phyloP scores from a whole-genome alignment of 345 rosid species.

The Melaleuca alternifolia region DNA sequence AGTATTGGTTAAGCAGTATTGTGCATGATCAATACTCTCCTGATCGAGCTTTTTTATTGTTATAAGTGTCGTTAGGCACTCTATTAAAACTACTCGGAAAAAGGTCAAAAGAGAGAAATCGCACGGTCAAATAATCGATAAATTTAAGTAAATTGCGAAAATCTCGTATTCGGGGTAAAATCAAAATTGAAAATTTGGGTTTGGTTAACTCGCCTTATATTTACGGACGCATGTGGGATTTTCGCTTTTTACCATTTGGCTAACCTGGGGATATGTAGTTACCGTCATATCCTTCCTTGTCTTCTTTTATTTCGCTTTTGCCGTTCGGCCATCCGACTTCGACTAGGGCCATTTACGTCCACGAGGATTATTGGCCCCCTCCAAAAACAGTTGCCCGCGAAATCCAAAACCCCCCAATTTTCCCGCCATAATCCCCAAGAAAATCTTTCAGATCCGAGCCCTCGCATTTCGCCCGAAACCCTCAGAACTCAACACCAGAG shows the following conservation, averaged over 20 bases:
- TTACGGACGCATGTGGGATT: no score
- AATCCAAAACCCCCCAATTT: background rate
- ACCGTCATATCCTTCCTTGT: background rate
- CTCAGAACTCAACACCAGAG: background rate
- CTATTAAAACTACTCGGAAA: background rate
- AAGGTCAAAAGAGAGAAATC: background rate
- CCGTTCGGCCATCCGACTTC: background rate
- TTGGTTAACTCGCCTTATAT: no score
- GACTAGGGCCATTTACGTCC: background rate
- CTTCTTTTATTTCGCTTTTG: background rate
- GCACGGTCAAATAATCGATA: background rate
- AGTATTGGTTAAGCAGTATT: background rate
- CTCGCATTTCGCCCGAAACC: background rate
- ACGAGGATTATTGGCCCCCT: background rate
- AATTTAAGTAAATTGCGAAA: no score
- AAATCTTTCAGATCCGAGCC: background rate
- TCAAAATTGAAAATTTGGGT: no score
- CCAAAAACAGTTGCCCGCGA: constrained; percentile 2
- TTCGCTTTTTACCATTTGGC: no score
- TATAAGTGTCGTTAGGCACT: background rate
- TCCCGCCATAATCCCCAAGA: background rate
- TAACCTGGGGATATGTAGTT: background rate
- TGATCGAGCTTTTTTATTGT: background rate
- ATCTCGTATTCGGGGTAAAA: no score
- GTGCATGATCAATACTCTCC: background rate